phyloP scores from a whole-genome alignment of 2,329 filamentous ascomycete genomes.

The Colletotrichum theobromicola region DNA sequence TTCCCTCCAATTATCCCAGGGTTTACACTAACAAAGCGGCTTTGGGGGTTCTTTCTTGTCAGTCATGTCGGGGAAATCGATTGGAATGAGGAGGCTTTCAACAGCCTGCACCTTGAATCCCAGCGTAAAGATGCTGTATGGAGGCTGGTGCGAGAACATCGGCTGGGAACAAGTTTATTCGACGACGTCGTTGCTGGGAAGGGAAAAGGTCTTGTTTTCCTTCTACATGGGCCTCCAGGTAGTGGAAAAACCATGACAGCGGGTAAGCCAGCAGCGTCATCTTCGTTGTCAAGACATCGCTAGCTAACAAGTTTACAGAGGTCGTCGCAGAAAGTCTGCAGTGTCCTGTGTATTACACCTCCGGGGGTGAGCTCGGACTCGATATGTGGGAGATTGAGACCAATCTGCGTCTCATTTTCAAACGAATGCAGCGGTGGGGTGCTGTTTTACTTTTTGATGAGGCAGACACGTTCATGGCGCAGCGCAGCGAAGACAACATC shows the following conservation, averaged over 20 bases:
- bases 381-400: background rate
- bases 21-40: background rate
- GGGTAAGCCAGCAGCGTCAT: background rate
- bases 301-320: background rate
- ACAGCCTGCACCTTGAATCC: background rate
- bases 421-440: background rate
- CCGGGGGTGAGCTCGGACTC: background rate
- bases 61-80: rapidly evolving
- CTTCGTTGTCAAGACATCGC: background rate
- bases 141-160: background rate
- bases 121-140: background rate
- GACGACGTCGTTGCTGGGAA: background rate
- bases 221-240: background rate
- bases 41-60: background rate
- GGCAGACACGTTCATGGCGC: background rate
- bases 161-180: background rate
- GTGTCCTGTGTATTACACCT: background rate
- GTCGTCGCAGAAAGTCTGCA: background rate
- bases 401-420: background rate
- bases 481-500: background rate
- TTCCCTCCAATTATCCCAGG: background rate
- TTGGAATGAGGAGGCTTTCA: background rate
- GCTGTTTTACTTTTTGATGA: background rate
- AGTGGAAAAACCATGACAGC: background rate
- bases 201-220: background rate